Evolutionary conservation across 345 rosid species (phyloP).

Genomic region (Limnanthes douglasii): DNA sequence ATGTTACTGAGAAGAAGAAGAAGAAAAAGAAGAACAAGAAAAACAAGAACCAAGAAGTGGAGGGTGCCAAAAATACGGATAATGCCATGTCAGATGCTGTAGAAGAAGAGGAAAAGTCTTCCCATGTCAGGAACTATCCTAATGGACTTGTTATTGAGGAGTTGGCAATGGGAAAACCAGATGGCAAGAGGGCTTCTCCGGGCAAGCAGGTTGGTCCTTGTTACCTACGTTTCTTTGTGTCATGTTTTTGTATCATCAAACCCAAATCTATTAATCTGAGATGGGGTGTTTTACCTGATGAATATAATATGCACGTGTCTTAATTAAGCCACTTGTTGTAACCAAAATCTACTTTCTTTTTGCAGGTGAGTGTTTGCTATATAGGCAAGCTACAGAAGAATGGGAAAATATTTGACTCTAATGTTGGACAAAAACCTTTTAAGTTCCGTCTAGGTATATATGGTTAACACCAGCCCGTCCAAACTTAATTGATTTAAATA

Average conservation of each 20-base stretch:
- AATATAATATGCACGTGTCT: too few species aligned
- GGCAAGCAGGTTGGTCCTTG: constrained; percentile 44
- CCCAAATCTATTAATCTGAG: too few species aligned
- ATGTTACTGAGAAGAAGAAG: constrained; percentile 37
- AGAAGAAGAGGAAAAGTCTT: constrained; percentile 30
- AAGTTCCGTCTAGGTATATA: constrained; percentile 64
- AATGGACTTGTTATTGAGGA: constrained; percentile 86
- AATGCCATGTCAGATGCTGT: constrained; percentile 14
- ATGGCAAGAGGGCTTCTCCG: constrained; percentile 74
- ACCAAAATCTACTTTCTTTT: constrained; percentile 4
- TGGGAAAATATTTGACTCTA: constrained; percentile 79
- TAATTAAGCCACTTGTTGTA: too few species aligned
- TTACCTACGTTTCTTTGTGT: neutral
- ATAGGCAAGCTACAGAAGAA: constrained; percentile 87
- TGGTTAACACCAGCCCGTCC: neutral
- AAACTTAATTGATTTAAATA: neutral
- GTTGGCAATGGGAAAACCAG: constrained; percentile 75
- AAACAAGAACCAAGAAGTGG: constrained; percentile 35
- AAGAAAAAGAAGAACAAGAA: constrained; percentile 56
- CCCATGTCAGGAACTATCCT: constrained; percentile 52
- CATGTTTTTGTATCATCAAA: neutral
- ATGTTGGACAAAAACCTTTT: constrained; percentile 61
- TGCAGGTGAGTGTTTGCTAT: constrained; percentile 71
- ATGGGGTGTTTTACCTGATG: too few species aligned
- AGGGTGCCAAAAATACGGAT: constrained; percentile 7